phyloP scores from a whole-genome alignment of 306 rosid species.

The Inga laurina region DNA sequence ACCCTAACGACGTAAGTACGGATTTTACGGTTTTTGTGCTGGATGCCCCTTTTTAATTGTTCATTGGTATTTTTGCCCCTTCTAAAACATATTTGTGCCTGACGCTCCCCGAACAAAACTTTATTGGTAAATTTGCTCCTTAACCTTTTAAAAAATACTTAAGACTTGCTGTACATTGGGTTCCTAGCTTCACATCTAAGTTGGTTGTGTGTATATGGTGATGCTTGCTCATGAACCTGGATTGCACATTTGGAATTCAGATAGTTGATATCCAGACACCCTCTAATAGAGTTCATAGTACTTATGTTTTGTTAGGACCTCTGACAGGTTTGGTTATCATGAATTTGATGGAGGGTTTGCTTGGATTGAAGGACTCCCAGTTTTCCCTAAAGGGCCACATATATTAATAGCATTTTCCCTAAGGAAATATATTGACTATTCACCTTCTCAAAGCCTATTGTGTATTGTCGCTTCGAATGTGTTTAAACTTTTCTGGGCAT shows the following conservation, averaged over 20 bases:
- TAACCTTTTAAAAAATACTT: not conserved
- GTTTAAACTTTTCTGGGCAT: no score
- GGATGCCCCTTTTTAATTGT: no score
- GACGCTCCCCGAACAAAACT: no score
- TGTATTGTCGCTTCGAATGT: no score
- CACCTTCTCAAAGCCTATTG: no score
- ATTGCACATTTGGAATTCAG: not conserved
- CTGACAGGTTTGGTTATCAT: not conserved
- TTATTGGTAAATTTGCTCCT: no score
- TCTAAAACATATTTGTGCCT: no score
- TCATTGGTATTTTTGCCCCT: no score
- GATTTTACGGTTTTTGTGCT: no score
- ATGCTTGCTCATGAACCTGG: not conserved
- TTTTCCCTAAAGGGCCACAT: not conserved
- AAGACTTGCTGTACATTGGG: not conserved
- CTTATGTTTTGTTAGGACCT: not conserved
- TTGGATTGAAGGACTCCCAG: not conserved
- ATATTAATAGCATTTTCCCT: not conserved
- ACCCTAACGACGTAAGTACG: no score
- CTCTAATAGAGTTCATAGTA: not conserved
- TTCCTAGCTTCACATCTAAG: not conserved
- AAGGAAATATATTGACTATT: no score
- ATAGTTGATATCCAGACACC: not conserved
- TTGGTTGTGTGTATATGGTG: constrained; percentile 12
- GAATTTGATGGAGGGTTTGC: not conserved